Evolutionary conservation across 2,329 filamentous ascomycete species (phyloP).

Genomic region (Beauveria medogensis): DNA sequence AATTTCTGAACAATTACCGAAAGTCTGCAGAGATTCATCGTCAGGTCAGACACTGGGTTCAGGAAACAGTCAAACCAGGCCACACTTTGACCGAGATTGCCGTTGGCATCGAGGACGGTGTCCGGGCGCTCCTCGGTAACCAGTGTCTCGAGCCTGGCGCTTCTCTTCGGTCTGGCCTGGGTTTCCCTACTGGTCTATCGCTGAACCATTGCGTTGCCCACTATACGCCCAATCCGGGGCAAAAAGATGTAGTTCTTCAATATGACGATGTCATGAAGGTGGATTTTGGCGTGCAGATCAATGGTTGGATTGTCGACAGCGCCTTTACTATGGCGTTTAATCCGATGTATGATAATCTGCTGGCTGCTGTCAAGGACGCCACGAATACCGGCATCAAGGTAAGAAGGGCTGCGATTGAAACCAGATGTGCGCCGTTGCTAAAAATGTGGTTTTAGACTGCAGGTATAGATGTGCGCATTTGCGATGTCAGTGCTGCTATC

Average conservation of each 20-base stretch:
- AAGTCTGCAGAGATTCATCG: constrained; percentile 73
- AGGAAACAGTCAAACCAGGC: constrained; percentile 69
- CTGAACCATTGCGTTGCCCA: constrained; percentile 76
- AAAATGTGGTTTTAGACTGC: constrained; percentile 31
- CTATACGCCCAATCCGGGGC: constrained; percentile 75
- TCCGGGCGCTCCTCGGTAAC: constrained; percentile 66
- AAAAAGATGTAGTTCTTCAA: constrained; percentile 57
- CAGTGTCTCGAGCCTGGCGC: constrained; percentile 67
- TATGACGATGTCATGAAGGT: constrained; percentile 68
- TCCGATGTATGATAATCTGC: constrained; percentile 61
- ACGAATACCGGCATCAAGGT: constrained; percentile 73
- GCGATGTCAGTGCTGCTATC: constrained; percentile 71
- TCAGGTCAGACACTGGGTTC: constrained; percentile 72
- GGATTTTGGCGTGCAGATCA: constrained; percentile 69
- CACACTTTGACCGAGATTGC: constrained; percentile 69
- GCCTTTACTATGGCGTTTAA: constrained; percentile 71
- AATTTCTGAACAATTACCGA: constrained; percentile 69
- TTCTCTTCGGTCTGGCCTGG: constrained; percentile 65
- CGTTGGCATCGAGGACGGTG: constrained; percentile 71
- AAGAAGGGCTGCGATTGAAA: neutral
- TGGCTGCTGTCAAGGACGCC: constrained; percentile 62
- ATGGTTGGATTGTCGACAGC: constrained; percentile 68
- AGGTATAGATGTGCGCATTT: constrained; percentile 80
- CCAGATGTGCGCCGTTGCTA: neutral
- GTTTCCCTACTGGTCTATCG: constrained; percentile 74